Evolutionary conservation across 2,329 filamentous ascomycete species (phyloP), one percentile per base, ranked within the genome.

Genomic region (Sclerotinia nivalis): DNA sequence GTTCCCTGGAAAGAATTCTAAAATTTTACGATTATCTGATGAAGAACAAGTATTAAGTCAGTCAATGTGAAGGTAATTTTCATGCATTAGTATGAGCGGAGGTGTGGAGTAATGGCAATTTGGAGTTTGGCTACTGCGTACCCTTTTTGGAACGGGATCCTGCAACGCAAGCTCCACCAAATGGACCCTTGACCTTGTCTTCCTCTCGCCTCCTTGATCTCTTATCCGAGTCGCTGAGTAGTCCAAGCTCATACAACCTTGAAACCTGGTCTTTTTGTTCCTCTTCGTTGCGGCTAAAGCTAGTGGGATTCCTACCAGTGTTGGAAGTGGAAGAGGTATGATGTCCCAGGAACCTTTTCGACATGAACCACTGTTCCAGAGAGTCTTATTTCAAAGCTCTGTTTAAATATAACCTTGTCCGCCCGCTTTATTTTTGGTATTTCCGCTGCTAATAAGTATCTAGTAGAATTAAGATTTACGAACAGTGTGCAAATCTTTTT

Each of bases 161-260:
- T 77, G 73, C 74, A 76, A 75, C 73, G 70, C 75, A 72, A 70
- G 73, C 71, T 75, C 74, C 75, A 76, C 76, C 67, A 69, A 68
- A 69, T 50, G 15, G 28, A 69, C 72, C 76, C 74, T 70, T 74
- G 71, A 62, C 74, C 73, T 71, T 72, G 74, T 73, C 70, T 68
- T 74, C 73, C 70, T 72, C 74, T 75, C 74, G 74, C 71, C 71
- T 77, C 73, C 71, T 77, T 65, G 72, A 66, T 72, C 73, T 76
- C 73, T 76, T 75, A 75, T 75, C 72, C 72, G 72, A 73, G 68
- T 70, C 67, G 69, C 70, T 72, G 34, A 77, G 72, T 22, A 77
- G 75, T 74, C 76, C 77, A 73, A 78, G 75, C 75, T 77, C 76
- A 77, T 75, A 77, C 71, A 78, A 68, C 58, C 70, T 70, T 71